These are phyloP conservation scores for Larix kaempferi DNA, from an alignment of 75 land plant species.

Conservation along the genomic window DNA sequence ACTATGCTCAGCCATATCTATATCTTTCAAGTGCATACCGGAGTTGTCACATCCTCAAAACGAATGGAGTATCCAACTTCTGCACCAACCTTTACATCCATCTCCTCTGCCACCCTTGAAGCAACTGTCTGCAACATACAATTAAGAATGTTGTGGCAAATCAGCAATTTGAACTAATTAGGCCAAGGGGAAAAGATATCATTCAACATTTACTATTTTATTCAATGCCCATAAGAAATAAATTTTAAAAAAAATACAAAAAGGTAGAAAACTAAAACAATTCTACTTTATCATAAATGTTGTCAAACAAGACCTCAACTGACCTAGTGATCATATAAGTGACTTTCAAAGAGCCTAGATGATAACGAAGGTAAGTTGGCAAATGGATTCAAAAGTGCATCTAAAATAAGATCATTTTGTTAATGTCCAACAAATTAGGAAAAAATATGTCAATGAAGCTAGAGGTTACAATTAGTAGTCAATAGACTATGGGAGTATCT, in stretches of 20 bases:
- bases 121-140: slow-evolving; percentile 63
- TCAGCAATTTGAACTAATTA: neutral
- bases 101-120: slow-evolving; percentile 94
- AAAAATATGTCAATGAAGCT: too few relatives aligned
- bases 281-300: neutral
- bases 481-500: too few relatives aligned
- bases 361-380: too few relatives aligned
- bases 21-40: slow-evolving; percentile 31
- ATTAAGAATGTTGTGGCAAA: neutral
- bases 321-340: neutral
- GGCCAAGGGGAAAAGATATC: neutral
- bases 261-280: neutral
- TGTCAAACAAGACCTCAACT: neutral
- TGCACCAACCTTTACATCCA: slow-evolving; percentile 85
- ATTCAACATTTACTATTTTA: neutral
- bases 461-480: too few relatives aligned
- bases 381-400: too few relatives aligned
- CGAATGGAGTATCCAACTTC: slow-evolving; percentile 98
- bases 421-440: too few relatives aligned
- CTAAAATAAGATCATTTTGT: too few relatives aligned
- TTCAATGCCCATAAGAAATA: neutral
- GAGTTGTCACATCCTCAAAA: slow-evolving; percentile 83
- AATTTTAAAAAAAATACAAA: neutral
- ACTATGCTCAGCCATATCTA: neutral
- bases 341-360: too few relatives aligned